phyloP scores from a whole-genome alignment of 2,329 filamentous ascomycete genomes.

The Stachybotrys echinatus region DNA sequence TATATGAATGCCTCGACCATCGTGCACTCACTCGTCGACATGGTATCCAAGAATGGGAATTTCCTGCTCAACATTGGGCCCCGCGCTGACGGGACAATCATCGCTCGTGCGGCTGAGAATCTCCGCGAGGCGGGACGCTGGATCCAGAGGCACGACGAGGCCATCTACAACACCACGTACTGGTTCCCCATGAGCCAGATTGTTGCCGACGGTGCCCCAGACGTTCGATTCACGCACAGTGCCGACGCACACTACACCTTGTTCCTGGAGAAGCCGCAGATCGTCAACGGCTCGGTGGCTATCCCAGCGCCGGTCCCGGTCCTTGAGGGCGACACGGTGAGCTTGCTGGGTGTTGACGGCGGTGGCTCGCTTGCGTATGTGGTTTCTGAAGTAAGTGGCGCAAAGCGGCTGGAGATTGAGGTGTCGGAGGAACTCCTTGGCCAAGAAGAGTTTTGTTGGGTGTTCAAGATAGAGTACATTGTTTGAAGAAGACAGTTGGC shows the following conservation, averaged over 20 bases:
- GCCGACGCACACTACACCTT: background rate
- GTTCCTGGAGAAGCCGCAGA: slow-evolving; percentile 1
- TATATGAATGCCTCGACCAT: slow-evolving; percentile 49
- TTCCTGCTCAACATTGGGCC: slow-evolving; percentile 53
- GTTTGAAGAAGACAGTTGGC: no score
- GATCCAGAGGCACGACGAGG: slow-evolving; percentile 48
- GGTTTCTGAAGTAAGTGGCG: background rate
- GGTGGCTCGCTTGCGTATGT: slow-evolving; percentile 1
- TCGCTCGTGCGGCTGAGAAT: slow-evolving; percentile 39
- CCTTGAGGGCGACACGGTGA: slow-evolving; percentile 2
- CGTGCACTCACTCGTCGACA: slow-evolving; percentile 43
- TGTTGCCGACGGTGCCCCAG: background rate
- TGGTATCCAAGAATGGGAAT: slow-evolving; percentile 51
- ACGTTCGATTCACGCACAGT: background rate
- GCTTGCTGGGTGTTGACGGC: slow-evolving; percentile 1
- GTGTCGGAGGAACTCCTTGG: slow-evolving; percentile 2
- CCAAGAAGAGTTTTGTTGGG: slow-evolving; percentile 5
- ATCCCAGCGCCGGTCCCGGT: slow-evolving; percentile 2
- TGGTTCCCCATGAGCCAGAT: slow-evolving; percentile 24
- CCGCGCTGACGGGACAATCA: slow-evolving; percentile 47
- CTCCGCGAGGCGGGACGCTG: slow-evolving; percentile 46
- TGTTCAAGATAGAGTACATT: slow-evolving; percentile 5
- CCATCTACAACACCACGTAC: slow-evolving; percentile 52
- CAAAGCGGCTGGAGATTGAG: background rate
- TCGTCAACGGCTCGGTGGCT: background rate